A percentile compares a stretch with the other conserved stretches of the same genome.
Conservation (phyloP, 2,329 filamentous ascomycete species). For the Verticillium alfalfae region DNA sequence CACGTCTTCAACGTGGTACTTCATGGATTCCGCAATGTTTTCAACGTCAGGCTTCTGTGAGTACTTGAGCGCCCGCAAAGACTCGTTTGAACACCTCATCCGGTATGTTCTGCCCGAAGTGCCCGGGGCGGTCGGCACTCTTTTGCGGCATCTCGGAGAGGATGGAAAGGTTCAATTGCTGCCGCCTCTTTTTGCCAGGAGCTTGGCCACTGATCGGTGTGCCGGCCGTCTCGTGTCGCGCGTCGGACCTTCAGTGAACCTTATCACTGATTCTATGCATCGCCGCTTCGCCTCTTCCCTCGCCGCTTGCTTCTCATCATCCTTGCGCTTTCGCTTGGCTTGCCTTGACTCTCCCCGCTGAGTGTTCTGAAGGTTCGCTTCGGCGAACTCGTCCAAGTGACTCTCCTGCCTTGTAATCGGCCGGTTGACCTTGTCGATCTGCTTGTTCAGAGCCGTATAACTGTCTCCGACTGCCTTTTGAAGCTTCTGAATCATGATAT, state of each 20-base stretch:
- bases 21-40: neutral
- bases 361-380: neutral
- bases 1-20: neutral
- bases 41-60: neutral
- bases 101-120: neutral
- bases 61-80: neutral
- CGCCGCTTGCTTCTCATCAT: neutral
- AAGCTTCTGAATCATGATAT: neutral
- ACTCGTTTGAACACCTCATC: neutral
- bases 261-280: neutral
- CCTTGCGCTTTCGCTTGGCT: neutral
- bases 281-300: neutral
- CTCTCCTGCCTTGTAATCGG: neutral
- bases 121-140: neutral
- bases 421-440: neutral
- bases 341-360: neutral
- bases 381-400: neutral
- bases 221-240: neutral
- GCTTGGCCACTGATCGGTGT: neutral
- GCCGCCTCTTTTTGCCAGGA: neutral
- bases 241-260: neutral
- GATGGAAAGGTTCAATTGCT: neutral
- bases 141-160: neutral
- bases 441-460: neutral
- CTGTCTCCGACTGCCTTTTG: neutral